Conservation (phyloP, 768 basidiomycete species). For the Polyporus arcularius region DNA sequence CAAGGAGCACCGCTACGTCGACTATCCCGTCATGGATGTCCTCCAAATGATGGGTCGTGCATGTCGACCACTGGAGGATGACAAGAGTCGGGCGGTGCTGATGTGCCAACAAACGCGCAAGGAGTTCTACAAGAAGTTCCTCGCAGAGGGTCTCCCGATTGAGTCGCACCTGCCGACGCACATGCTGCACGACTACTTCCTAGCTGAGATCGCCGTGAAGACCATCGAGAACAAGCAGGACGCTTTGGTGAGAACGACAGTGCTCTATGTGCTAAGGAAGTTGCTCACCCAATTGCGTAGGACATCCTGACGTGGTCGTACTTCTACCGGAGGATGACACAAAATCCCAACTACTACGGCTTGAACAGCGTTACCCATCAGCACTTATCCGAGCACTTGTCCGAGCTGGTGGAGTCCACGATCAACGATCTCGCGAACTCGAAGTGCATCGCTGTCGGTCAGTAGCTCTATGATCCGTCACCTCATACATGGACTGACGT, state of each 20-base stretch:
- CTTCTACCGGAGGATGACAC: constrained; percentile 96
- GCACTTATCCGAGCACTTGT: constrained; percentile 93
- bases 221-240: constrained; percentile 99
- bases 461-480: constrained; percentile 17
- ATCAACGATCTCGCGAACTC: constrained; percentile 89
- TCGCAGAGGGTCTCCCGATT: constrained; percentile 95
- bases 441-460: constrained; percentile 91
- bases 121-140: constrained; percentile 99
- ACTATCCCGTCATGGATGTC: constrained; percentile 98
- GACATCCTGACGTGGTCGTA: constrained; percentile 99
- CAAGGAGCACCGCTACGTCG: constrained; percentile 96
- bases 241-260: constrained; percentile 65
- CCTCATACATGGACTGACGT: background rate
- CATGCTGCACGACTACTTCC: constrained; percentile 93
- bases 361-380: constrained; percentile 94
- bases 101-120: constrained; percentile 99
- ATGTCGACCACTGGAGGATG: constrained; percentile 86
- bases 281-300: constrained; percentile 34
- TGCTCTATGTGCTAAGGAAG: background rate
- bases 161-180: constrained; percentile 93
- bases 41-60: constrained; percentile 99
- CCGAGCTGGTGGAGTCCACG: constrained; percentile 94
- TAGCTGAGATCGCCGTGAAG: constrained; percentile 97
- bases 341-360: constrained; percentile 96
- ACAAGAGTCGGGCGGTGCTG: constrained; percentile 88